Conservation (phyloP, 495 filamentous ascomycete species). For the Neurospora sp. region DNA sequence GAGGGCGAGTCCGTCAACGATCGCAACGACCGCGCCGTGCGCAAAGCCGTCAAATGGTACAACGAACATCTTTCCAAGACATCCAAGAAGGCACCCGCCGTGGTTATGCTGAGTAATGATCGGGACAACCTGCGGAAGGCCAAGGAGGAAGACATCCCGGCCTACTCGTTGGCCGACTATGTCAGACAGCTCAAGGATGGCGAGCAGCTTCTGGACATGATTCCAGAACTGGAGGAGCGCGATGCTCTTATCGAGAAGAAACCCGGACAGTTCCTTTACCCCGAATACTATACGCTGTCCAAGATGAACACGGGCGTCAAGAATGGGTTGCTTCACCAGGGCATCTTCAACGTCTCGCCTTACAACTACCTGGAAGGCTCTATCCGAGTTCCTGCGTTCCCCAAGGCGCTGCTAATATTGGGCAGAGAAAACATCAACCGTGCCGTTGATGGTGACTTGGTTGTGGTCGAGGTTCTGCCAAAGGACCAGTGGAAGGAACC, state of each 20-base stretch:
- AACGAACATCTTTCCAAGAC: constrained; percentile 60
- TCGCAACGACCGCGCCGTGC: constrained; percentile 85
- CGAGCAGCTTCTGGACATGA: constrained; percentile 86
- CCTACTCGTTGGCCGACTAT: constrained; percentile 63
- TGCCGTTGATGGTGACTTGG: constrained; percentile 78
- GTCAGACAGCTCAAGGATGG: constrained; percentile 75
- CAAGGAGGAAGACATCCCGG: constrained; percentile 58
- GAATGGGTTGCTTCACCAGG: constrained; percentile 79
- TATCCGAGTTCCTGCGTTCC: constrained; percentile 80
- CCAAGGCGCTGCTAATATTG: constrained; percentile 75
- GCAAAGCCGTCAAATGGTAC: constrained; percentile 85
- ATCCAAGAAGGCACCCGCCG: constrained; percentile 53
- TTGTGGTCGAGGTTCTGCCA: constrained; percentile 85
- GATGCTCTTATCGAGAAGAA: constrained; percentile 51
- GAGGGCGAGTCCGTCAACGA: constrained; percentile 88
- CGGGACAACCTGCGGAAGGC: constrained; percentile 78
- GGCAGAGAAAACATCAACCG: constrained; percentile 97
- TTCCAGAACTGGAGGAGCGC: constrained; percentile 62
- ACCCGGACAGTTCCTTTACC: constrained; percentile 62
- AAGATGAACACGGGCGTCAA: constrained; percentile 91
- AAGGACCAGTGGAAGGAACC: constrained; percentile 95
- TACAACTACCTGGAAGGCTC: constrained; percentile 97
- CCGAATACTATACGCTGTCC: constrained; percentile 76
- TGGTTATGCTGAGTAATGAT: constrained; percentile 93
- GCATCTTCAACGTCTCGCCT: constrained; percentile 87